Percentiles rank a stretch among this genome's conserved stretches.
These are phyloP conservation scores for Rubus parviflorus DNA, from an alignment of 306 rosid genomes.

Conservation along the genomic window DNA sequence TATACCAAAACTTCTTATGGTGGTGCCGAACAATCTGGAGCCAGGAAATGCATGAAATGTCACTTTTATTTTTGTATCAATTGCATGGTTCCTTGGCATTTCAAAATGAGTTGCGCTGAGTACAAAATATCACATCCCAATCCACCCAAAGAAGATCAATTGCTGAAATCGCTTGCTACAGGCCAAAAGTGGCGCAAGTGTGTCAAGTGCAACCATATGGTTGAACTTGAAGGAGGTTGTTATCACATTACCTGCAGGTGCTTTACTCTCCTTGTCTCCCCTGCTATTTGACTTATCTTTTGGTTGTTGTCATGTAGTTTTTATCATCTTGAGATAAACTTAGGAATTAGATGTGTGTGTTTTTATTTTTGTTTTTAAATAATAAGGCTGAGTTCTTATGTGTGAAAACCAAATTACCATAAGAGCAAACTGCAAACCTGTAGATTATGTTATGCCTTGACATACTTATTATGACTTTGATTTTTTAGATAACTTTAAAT, in stretches of 20 bases:
- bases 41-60: constrained; percentile 67
- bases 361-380: too few species aligned
- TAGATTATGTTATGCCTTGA: too few species aligned
- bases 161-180: constrained; percentile 62
- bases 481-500: too few species aligned
- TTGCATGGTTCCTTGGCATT: constrained; percentile 86
- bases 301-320: too few species aligned
- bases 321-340: too few species aligned
- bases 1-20: constrained; percentile 36
- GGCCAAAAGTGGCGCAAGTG: constrained; percentile 78
- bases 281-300: not conserved
- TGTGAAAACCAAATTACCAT: not conserved
- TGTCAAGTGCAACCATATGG: constrained; percentile 68
- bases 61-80: constrained; percentile 59
- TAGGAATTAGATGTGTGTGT: too few species aligned
- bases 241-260: constrained; percentile 92
- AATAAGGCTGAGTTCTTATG: too few species aligned
- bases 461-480: too few species aligned
- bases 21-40: constrained; percentile 29
- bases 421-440: too few species aligned
- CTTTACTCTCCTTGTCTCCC: constrained; percentile 9
- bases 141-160: constrained; percentile 45
- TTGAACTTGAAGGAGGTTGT: constrained; percentile 85
- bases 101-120: constrained; percentile 40
- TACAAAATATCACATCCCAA: constrained; percentile 41